Evolutionary conservation across 2,329 filamentous ascomycete species (phyloP), one percentile per base, ranked within the genome.

Genomic region (Cucurbitaria berberidis): DNA sequence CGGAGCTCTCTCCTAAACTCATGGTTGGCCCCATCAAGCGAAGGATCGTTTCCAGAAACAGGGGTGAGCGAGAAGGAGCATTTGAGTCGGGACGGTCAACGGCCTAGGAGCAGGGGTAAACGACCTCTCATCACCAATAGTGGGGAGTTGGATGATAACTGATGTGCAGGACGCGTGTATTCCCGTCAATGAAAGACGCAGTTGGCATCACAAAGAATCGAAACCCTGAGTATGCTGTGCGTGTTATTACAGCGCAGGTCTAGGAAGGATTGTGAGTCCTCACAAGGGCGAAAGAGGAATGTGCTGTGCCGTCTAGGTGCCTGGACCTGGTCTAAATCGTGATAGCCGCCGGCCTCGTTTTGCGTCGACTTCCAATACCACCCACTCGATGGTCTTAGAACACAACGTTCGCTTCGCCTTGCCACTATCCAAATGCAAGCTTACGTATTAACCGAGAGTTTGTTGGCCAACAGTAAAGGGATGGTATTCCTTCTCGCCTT

Each of bases 41-140:
- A 42, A 18, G 24, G 40, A 29, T 44, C 51, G 50, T 19, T 58
- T 49, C 48, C 38, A 45, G 55, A 52, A 49, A 49, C 55, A 55
- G 40, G 55, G 55, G 55, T 55, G 45, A 52, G 55, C 55, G 51
- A 58, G 48, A 47, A 40, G 29, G 47, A 51, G 40, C 51, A 45
- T 48, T 45, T 47, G 36, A 9, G 43, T 35, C 38, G 16, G 42
- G 21, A 19, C 19, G 24, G 38, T 40, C 21, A 45, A 49, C 49
- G 41, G 44, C 42, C 41, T n/a, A 18, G 5, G 36, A 27, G 42
- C 51, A 58, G 36, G 55, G 55, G 51, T 55, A 46, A 36, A 45
- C 55, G 55, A 58, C 19, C 16, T 22, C 11, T 22, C 19, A n/a
- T 26, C 15, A 29, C 29, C 27, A 22, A 13, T 32, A 30, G 40